Conservation (phyloP, 805 yeast genomes). For the Metschnikowia gruessii region DNA sequence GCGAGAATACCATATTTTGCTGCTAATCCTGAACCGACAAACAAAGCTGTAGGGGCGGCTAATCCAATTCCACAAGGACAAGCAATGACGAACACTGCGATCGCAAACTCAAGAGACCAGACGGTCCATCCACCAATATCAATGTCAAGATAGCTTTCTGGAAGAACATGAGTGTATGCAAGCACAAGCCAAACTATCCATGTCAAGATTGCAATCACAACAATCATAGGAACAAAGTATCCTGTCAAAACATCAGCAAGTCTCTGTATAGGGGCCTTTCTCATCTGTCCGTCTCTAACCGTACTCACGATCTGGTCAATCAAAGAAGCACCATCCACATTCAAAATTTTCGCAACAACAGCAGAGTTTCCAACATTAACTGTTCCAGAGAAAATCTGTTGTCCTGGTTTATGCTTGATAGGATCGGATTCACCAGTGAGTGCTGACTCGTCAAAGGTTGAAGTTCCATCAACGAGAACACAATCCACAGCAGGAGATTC, state of each 20-base stretch:
- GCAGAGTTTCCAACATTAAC: constrained; percentile 58
- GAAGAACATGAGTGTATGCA: constrained; percentile 54
- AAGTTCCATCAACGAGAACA: constrained; percentile 44
- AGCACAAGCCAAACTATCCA: constrained; percentile 69
- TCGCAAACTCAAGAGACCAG: constrained; percentile 76
- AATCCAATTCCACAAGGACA: constrained; percentile 86
- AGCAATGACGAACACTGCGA: constrained; percentile 77
- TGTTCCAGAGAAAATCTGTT: constrained; percentile 71
- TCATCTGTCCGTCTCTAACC: constrained; percentile 70
- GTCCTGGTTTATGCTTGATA: constrained; percentile 55
- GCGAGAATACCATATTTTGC: constrained; percentile 75
- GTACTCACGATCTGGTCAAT: constrained; percentile 67
- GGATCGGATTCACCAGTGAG: constrained; percentile 63
- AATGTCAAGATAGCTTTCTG: constrained; percentile 53
- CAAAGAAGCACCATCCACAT: constrained; percentile 61
- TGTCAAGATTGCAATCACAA: constrained; percentile 54
- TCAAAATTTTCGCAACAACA: constrained; percentile 52
- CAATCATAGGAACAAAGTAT: constrained; percentile 68
- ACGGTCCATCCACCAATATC: constrained; percentile 73
- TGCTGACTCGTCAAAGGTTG: constrained; percentile 60
- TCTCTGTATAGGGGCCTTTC: constrained; percentile 71
- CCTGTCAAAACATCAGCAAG: constrained; percentile 68
- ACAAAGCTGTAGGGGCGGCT: constrained; percentile 82
- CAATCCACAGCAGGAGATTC: constrained; percentile 62
- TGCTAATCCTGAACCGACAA: constrained; percentile 76